These are phyloP conservation scores for Boletus reticuloceps DNA, from an alignment of 768 basidiomycete genomes.

Conservation along the genomic window DNA sequence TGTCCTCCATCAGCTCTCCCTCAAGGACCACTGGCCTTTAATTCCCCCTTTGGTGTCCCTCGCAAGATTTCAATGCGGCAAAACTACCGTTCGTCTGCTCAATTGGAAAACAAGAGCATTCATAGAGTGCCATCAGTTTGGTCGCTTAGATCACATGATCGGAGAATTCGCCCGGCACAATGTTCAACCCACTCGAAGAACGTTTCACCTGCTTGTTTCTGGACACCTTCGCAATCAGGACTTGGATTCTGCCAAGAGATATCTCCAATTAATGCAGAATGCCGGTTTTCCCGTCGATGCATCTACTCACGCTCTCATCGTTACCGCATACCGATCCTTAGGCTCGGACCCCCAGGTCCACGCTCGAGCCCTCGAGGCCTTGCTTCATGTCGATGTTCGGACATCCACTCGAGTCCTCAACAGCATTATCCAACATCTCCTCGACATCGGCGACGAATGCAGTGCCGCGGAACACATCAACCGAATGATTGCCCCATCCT, in stretches of 20 bases:
- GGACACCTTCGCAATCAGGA: conserved; percentile 70
- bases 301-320: conserved; percentile 59
- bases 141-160: conserved; percentile 43
- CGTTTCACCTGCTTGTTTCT: conserved; percentile 66
- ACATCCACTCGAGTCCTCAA: conserved; percentile 61
- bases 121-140: conserved; percentile 52
- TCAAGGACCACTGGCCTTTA: conserved; percentile 45
- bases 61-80: conserved; percentile 48
- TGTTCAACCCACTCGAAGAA: conserved; percentile 53
- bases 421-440: conserved; percentile 57
- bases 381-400: conserved; percentile 39
- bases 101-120: conserved; percentile 69
- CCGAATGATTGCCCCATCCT: conserved; percentile 47
- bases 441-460: conserved; percentile 53
- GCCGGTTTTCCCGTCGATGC: conserved; percentile 53
- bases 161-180: conserved; percentile 47
- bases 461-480: conserved; percentile 48
- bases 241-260: conserved; percentile 50
- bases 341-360: conserved; percentile 58
- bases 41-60: conserved; percentile 48
- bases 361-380: conserved; percentile 44
- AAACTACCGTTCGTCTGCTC: conserved; percentile 53
- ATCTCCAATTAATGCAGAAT: conserved; percentile 54
- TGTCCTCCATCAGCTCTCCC: conserved; percentile 49
- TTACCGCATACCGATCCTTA: conserved; percentile 54